Evolutionary conservation across 371 early-diverging fungal genomes (phyloP).

Genomic region (Umbelopsis sp.): DNA sequence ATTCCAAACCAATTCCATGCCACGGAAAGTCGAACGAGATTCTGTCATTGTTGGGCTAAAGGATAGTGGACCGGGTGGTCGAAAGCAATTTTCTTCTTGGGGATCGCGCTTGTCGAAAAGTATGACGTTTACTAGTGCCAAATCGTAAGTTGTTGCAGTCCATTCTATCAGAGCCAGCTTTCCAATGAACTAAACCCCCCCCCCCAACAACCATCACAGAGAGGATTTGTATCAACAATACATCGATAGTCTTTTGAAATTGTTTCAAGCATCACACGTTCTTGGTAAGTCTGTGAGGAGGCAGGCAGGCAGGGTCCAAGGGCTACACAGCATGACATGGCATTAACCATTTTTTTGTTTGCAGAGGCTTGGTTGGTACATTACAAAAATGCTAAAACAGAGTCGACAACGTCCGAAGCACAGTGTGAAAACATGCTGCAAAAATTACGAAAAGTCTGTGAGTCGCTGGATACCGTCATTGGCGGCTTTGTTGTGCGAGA

Average conservation of each 20-base stretch:
- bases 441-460: conserved; percentile 42
- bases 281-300: conserved; percentile 30
- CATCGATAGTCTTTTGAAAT: conserved; percentile 39
- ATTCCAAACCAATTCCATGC: background rate
- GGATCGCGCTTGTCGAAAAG: conserved; percentile 7
- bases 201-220: conserved; percentile 20
- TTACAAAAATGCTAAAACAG: conserved; percentile 28
- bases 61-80: conserved; percentile 1
- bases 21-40: background rate
- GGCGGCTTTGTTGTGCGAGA: conserved; percentile 54
- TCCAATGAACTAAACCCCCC: no score
- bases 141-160: background rate
- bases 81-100: background rate
- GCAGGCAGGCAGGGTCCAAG: no score
- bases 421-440: conserved; percentile 36
- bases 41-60: background rate
- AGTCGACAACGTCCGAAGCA: conserved; percentile 27
- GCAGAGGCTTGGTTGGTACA: conserved; percentile 43
- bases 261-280: conserved; percentile 43
- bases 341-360: background rate
- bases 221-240: conserved; percentile 53
- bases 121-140: background rate
- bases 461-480: conserved; percentile 37
- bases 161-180: background rate
- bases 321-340: no score